Base-by-base conservation (phyloP, 805 yeast species). In the Kodamaea kakaduensis region DNA sequence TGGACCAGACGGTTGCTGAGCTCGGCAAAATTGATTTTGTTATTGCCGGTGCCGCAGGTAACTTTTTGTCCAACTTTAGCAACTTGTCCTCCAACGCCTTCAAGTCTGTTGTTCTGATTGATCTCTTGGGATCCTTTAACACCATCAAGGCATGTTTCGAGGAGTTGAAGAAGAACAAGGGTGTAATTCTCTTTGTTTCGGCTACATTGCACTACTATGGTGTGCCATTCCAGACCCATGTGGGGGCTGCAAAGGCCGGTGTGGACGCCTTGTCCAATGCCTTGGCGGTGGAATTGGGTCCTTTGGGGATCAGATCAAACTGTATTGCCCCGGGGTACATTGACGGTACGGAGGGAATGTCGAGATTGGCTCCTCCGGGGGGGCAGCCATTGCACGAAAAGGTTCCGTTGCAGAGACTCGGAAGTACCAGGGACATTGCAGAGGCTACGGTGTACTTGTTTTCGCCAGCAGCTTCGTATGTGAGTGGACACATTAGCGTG, bases 31-130 rank as follows among this genome's bases (percentile, higher is more conserved):
- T 89, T 40, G 97, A 89, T 61, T 84, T 59, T 56, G 94, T 89
- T 21, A 84, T 89, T 56, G 89, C 93, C 28, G 97, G 97, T 8
- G 97, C 97, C 2, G 97, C 97, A 3, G 97, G 97, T 6, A 90
- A 90, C 65, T 89, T 90, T 55, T 57, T 90, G 36, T 64, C 86
- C 21, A 93, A 86, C 56, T 77, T 88, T 61, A 78, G 81, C 51
- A 80, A 78, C 48, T 64, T 89, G 45, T 80, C 90, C 2, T 53
- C 90, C 14, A 87, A 88, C 53, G 97, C 95, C 5, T 89, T 89
- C 70, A 84, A 84, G 58, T 71, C 94, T 0, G 97, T 89, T 17
- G 69, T 89, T 15, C 82, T 81, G 25, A 90, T 89, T 45, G 97
- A 90, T 58, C 66, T 90, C 32, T 58, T 89, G 30, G 97, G 97